Conservation (phyloP, 495 filamentous ascomycete genomes). For the Hypomontagnella submonticulosa region DNA sequence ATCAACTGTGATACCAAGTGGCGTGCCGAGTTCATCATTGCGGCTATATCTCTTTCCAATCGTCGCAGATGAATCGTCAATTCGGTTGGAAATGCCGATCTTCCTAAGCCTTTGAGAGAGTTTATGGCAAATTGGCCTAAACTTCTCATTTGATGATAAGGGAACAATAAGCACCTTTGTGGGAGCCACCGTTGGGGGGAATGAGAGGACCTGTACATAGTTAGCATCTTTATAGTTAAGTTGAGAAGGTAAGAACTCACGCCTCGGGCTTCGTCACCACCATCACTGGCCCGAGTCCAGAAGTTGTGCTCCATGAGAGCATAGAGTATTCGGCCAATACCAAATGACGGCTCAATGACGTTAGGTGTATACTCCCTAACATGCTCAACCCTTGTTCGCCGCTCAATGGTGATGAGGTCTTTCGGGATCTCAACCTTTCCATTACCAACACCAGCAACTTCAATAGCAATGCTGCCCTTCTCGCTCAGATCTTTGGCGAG, state of each 20-base stretch:
- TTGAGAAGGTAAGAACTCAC: slow-evolving; percentile 56
- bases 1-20: slow-evolving; percentile 76
- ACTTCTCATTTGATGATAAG: slow-evolving; percentile 69
- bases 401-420: slow-evolving; percentile 67
- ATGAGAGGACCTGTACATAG: slow-evolving; percentile 70
- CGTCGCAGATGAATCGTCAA: slow-evolving; percentile 74
- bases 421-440: slow-evolving; percentile 68
- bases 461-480: slow-evolving; percentile 65
- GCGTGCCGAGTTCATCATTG: slow-evolving; percentile 79
- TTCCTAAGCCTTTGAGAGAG: slow-evolving; percentile 69
- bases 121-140: slow-evolving; percentile 65
- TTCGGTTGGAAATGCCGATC: slow-evolving; percentile 69
- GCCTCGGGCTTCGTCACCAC: slow-evolving; percentile 73
- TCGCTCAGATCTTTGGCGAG: slow-evolving; percentile 60
- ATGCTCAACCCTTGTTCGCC: slow-evolving; percentile 64
- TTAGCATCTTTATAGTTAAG: slow-evolving; percentile 34
- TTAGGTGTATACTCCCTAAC: slow-evolving; percentile 73
- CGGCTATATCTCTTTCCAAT: slow-evolving; percentile 81
- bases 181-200: slow-evolving; percentile 76
- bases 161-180: slow-evolving; percentile 83
- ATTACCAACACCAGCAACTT: slow-evolving; percentile 63
- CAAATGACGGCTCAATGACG: slow-evolving; percentile 78
- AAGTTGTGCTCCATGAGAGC: slow-evolving; percentile 71
- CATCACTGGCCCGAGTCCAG: slow-evolving; percentile 72
- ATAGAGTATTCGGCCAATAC: slow-evolving; percentile 75